These are phyloP conservation scores for Filobasidium floriforme DNA, from an alignment of 768 basidiomycete genomes.

Conservation along the genomic window DNA sequence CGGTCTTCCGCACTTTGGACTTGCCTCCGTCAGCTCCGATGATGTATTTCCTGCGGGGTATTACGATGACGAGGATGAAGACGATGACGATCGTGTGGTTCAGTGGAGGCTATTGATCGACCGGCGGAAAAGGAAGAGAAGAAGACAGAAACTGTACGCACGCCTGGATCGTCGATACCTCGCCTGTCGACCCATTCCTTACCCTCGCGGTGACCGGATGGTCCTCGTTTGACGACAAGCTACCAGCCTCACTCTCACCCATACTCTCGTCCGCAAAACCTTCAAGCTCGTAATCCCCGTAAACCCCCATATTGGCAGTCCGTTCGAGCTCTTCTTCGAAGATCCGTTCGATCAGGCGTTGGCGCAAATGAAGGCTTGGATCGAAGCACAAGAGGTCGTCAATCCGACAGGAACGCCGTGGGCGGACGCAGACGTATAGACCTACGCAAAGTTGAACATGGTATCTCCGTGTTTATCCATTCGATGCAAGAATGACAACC, in stretches of 20 bases:
- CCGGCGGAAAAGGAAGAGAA: too few relatives aligned
- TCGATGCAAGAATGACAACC: conserved; percentile 7
- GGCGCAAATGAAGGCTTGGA: conserved; percentile 23
- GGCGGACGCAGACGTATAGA: neutral
- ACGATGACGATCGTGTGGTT: too few relatives aligned
- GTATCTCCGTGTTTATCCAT: conserved; percentile 27
- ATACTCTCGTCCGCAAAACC: neutral
- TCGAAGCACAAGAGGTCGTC: neutral
- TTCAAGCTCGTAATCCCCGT: neutral
- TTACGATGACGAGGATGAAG: too few relatives aligned
- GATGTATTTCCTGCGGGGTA: conserved; percentile 22
- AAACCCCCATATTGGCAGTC: neutral
- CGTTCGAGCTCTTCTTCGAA: conserved; percentile 16
- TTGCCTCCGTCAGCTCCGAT: conserved; percentile 23
- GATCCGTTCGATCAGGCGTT: conserved; percentile 24
- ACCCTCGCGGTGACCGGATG: conserved; percentile 20
- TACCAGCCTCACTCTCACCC: neutral
- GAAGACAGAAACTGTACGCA: too few relatives aligned
- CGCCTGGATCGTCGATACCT: conserved; percentile 15
- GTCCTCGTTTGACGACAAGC: neutral
- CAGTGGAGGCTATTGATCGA: too few relatives aligned
- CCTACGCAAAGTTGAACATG: conserved; percentile 19
- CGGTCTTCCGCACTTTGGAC: conserved; percentile 16
- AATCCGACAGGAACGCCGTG: neutral
- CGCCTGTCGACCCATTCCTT: conserved; percentile 5